Evolutionary conservation across 2,329 filamentous ascomycete species (phyloP).

Genomic region (Alternaria triticina): DNA sequence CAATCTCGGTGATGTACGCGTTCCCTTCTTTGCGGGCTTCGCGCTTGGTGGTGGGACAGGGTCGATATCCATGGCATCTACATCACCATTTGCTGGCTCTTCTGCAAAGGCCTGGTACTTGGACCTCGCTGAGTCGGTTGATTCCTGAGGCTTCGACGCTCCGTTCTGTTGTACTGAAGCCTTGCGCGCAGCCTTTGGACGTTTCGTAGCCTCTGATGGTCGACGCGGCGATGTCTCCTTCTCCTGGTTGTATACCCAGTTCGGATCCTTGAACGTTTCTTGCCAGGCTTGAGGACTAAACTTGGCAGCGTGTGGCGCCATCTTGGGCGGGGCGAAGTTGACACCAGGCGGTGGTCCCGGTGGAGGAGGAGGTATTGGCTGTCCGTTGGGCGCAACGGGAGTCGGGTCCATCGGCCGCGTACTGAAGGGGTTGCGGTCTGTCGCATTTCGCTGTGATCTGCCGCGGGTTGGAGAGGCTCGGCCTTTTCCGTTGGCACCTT

Average conservation of each 20-base stretch:
- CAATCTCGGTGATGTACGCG: slow-evolving; percentile 8
- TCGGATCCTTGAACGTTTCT: slow-evolving; percentile 53
- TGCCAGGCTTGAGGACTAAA: slow-evolving; percentile 54
- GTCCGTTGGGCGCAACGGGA: slow-evolving; percentile 25
- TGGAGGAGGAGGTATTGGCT: slow-evolving; percentile 39
- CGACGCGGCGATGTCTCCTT: slow-evolving; percentile 43
- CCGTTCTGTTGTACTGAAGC: slow-evolving; percentile 39
- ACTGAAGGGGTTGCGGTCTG: slow-evolving; percentile 23
- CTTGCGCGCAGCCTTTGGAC: slow-evolving; percentile 39
- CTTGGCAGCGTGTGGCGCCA: slow-evolving; percentile 39
- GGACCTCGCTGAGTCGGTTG: slow-evolving; percentile 33
- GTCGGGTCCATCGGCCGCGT: slow-evolving; percentile 30
- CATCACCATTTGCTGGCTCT: slow-evolving; percentile 31
- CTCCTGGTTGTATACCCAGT: slow-evolving; percentile 44
- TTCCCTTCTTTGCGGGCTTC: slow-evolving; percentile 12
- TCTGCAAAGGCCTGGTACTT: slow-evolving; percentile 43
- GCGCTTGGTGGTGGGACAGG: slow-evolving; percentile 36
- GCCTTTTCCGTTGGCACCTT: slow-evolving; percentile 29
- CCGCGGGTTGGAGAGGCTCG: slow-evolving; percentile 43
- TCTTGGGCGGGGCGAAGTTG: slow-evolving; percentile 28
- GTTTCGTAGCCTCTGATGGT: slow-evolving; percentile 33
- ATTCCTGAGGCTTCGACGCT: slow-evolving; percentile 36
- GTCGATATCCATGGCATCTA: slow-evolving; percentile 59
- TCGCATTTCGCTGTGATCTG: slow-evolving; percentile 30
- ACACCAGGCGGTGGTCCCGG: slow-evolving; percentile 36